Conservation (phyloP, 192 early-diverging fungal genomes). For the Backusella circina region DNA sequence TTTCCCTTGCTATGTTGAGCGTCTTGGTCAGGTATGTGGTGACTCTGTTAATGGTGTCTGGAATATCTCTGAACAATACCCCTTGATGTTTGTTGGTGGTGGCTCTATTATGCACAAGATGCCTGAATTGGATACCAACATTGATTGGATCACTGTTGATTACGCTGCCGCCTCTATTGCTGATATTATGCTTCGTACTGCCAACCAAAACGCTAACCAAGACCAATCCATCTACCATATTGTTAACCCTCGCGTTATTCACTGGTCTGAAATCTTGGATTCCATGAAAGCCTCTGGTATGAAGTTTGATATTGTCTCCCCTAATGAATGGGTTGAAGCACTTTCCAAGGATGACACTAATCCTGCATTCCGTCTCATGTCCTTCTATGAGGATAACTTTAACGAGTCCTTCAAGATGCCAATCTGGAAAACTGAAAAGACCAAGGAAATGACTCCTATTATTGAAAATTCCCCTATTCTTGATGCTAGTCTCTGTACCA, state of each 20-base stretch:
- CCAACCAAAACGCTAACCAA: background rate
- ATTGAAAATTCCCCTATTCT: background rate
- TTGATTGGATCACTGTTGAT: constrained; percentile 35
- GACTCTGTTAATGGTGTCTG: constrained; percentile 29
- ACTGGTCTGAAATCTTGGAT: constrained; percentile 18
- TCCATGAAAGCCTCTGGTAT: constrained; percentile 17
- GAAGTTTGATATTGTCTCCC: constrained; percentile 9
- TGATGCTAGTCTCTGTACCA: background rate
- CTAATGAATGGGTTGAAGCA: constrained; percentile 16
- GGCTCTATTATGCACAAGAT: constrained; percentile 19
- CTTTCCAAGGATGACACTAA: constrained; percentile 26
- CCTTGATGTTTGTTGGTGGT: constrained; percentile 27
- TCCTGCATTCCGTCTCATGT: constrained; percentile 23
- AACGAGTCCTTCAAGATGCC: constrained; percentile 5
- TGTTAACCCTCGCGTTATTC: constrained; percentile 19
- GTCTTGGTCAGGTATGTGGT: constrained; percentile 34
- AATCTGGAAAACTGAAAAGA: constrained; percentile 18
- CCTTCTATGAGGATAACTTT: constrained; percentile 17
- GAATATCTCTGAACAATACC: constrained; percentile 25
- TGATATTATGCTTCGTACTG: constrained; percentile 19
- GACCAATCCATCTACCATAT: constrained; percentile 20
- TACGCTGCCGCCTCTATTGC: constrained; percentile 18
- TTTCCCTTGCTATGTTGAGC: constrained; percentile 19
- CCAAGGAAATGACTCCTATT: background rate
- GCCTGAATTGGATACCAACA: constrained; percentile 17